Conservation (phyloP, 2,329 filamentous ascomycete species). For the Fusarium guadeloupense region DNA sequence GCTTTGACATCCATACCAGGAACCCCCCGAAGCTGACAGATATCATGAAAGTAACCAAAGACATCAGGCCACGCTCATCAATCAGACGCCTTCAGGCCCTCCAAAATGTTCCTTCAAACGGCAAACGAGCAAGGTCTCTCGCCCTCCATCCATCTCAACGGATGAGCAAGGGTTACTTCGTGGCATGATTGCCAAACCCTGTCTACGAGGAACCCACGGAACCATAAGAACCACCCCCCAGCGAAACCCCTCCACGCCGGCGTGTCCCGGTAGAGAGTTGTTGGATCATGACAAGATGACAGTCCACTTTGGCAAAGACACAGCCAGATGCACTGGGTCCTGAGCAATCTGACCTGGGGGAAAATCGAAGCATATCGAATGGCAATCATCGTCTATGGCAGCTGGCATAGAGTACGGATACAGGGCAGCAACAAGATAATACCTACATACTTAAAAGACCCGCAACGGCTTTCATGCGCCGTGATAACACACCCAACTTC, state of each 20-base stretch:
- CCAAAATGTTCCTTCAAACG: conserved; percentile 9
- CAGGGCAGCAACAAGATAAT: conserved; percentile 13
- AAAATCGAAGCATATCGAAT: conserved; percentile 34
- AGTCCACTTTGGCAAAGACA: conserved; percentile 41
- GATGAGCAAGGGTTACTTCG: conserved; percentile 24
- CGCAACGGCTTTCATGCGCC: conserved; percentile 40
- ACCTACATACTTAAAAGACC: conserved; percentile 40
- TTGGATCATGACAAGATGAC: conserved; percentile 40
- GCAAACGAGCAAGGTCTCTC: conserved; percentile 17
- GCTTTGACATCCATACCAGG: background rate
- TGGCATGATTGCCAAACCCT: conserved; percentile 41
- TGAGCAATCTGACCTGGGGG: conserved; percentile 10
- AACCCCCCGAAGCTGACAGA: conserved; percentile 13
- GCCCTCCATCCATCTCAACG: conserved; percentile 17
- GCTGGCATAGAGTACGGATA: background rate
- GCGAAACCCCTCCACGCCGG: conserved; percentile 33
- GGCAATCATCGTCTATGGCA: conserved; percentile 1
- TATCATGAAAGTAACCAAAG: conserved; percentile 8
- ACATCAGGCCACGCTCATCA: conserved; percentile 26
- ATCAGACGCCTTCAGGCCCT: conserved; percentile 1
- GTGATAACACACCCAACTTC: conserved; percentile 9
- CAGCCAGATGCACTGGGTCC: conserved; percentile 19
- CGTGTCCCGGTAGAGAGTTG: conserved; percentile 38
- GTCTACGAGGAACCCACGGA: conserved; percentile 32
- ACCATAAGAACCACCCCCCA: conserved; percentile 18